phyloP scores from a whole-genome alignment of 2,329 filamentous ascomycete genomes.

The Ilyonectria mors-panacis region DNA sequence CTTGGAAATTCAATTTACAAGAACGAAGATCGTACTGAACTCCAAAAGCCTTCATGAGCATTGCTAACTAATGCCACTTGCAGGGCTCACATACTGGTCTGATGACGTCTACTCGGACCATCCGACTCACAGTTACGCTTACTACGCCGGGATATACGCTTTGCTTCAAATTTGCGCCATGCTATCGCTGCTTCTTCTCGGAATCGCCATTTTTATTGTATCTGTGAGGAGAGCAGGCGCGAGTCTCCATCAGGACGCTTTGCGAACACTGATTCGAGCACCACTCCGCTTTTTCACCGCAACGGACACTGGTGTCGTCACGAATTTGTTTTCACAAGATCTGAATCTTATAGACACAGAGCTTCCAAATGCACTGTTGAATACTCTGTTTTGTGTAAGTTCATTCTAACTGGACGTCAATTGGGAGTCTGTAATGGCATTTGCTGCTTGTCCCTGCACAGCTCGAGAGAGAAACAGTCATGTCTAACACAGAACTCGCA shows the following conservation, averaged over 20 bases:
- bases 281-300: conserved; percentile 51
- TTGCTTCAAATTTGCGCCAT: conserved; percentile 19
- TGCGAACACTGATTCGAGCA: conserved; percentile 37
- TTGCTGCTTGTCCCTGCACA: neutral
- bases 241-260: conserved; percentile 21
- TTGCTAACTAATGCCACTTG: conserved; percentile 1
- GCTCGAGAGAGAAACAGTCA: neutral
- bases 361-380: conserved; percentile 49
- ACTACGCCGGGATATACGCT: conserved; percentile 33
- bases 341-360: conserved; percentile 55
- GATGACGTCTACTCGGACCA: conserved; percentile 6
- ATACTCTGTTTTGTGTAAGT: conserved; percentile 29
- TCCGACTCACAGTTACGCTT: conserved; percentile 13
- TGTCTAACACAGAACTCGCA: conserved; percentile 7
- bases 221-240: conserved; percentile 23
- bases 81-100: conserved; percentile 41
- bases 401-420: neutral
- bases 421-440: too few relatives aligned
- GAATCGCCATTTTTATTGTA: conserved; percentile 18
- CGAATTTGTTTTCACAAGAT: conserved; percentile 57
- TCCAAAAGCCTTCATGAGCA: neutral
- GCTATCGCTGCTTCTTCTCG: conserved; percentile 14
- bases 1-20: neutral
- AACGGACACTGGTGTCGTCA: conserved; percentile 52
- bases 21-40: too few relatives aligned